A percentile compares a stretch with the other conserved stretches of the same genome.
These are phyloP conservation scores for Chenopodium quinoa DNA, from an alignment of 148 eudicot species.

Conservation along the genomic window DNA sequence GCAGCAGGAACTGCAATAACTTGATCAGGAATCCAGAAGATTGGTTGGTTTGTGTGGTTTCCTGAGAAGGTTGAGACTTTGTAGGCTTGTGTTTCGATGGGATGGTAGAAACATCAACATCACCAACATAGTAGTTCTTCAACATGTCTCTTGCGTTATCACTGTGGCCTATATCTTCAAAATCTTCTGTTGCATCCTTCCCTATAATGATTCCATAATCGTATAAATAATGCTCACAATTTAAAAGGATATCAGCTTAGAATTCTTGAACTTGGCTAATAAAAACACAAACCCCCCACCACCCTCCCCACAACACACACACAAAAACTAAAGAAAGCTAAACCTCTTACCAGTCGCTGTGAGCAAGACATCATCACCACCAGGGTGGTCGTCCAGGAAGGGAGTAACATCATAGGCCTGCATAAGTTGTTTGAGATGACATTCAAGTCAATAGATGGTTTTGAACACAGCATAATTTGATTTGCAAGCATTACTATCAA, in stretches of 20 bases:
- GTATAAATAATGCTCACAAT: not conserved
- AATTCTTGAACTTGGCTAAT: not conserved
- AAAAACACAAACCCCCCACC: too few relatives aligned
- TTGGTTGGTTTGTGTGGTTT: slow-evolving; percentile 17
- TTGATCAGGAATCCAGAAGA: slow-evolving; percentile 26
- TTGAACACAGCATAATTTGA: not conserved
- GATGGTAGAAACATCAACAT: slow-evolving; percentile 32
- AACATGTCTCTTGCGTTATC: slow-evolving; percentile 36
- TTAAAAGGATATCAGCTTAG: not conserved
- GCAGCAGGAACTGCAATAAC: slow-evolving; percentile 37
- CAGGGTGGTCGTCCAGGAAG: slow-evolving; percentile 59
- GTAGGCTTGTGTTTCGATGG: slow-evolving; percentile 18
- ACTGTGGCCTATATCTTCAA: slow-evolving; percentile 53
- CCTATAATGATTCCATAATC: slow-evolving; percentile 20
- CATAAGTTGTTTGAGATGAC: not conserved
- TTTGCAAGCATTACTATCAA: not conserved
- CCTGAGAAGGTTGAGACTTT: slow-evolving; percentile 8
- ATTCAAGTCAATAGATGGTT: slow-evolving; percentile 5
- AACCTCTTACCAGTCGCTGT: slow-evolving; percentile 42
- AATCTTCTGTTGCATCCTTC: slow-evolving; percentile 52
- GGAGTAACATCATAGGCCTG: slow-evolving; percentile 50
- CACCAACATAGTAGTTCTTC: slow-evolving; percentile 37
- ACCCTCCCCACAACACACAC: too few relatives aligned
- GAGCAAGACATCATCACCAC: slow-evolving; percentile 53
- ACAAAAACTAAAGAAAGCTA: not conserved